Percentiles rank a stretch among this genome's conserved stretches.
phyloP scores from a whole-genome alignment of 305 asterid genomes.

The Fraxinus platypoda region DNA sequence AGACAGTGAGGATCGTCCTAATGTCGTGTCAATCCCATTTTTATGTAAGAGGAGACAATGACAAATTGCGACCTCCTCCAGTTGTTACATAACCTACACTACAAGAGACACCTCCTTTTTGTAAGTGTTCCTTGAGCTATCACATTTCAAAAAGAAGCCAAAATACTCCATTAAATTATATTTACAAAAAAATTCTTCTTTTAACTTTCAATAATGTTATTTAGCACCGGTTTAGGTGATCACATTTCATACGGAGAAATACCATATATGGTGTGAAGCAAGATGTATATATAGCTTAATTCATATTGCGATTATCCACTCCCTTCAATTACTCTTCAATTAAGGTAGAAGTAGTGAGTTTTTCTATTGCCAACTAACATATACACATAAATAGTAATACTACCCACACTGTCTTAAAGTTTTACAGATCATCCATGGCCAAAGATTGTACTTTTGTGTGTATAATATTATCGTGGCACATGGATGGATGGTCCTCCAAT shows the following conservation, averaged over 20 bases:
- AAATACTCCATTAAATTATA: no score
- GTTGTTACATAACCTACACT: no score
- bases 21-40: background rate
- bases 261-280: no score
- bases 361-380: background rate
- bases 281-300: no score
- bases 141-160: no score
- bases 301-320: background rate
- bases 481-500: slow-evolving; percentile 11
- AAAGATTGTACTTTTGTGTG: background rate
- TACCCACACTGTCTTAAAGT: background rate
- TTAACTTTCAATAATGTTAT: no score
- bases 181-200: background rate
- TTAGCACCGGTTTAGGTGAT: no score
- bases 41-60: no score
- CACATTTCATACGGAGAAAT: no score
- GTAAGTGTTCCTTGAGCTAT: no score
- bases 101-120: no score
- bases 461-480: background rate
- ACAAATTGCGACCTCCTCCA: no score
- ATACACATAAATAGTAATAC: background rate
- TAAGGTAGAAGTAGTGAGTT: background rate
- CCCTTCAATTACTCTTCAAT: background rate
- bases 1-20: background rate
- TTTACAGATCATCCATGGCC: background rate